Evolutionary conservation across 768 basidiomycete species (phyloP), one percentile per base, ranked within the genome.

Genomic region (Pholiota molesta): DNA sequence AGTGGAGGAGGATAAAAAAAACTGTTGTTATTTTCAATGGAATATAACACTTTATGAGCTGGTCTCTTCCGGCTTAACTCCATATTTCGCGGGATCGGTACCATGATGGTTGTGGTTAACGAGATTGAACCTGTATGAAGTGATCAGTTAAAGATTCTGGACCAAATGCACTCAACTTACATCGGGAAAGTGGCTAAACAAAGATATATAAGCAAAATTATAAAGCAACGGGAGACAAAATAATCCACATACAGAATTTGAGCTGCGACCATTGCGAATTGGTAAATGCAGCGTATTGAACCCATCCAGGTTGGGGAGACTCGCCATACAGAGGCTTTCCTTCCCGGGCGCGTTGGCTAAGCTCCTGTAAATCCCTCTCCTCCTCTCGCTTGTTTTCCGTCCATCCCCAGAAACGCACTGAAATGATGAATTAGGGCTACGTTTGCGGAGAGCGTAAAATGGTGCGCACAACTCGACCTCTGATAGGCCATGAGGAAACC

Each of bases 381-480:
- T 91, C 85, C 74, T 99, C 97, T 16, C 85, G 81, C 65, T 86
- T 84, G 77, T 97, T 97, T 77, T 97, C 94, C 6, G 86, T 78
- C 94, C 94, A 96, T 55, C 94, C 94, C 93, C 92, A 95, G 81
- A 97, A 93, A n/a, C 94, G 94, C 72, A 86, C 92, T 94, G 69
- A 11, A 40, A 33, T 31, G 40, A 57, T 14, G 52, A 29, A 59
- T 62, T 23, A 53, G 68, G 21, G 67, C 44, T 17, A 42, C 35
- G 54, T 35, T 9, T 5, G 35, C 35, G 16, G 23, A 37, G 14
- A 23, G 8, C 45, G 28, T 52, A 55, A 39, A 67, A 63, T 59
- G 68, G 57, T 45, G 81, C 93, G 75, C 71, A 97, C 95, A 80
- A 69, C 89, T 91, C 35, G 93, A 94, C 58, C 90, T 83, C 77